Conservation (phyloP, 306 rosid species). For the Argentina anserina region DNA sequence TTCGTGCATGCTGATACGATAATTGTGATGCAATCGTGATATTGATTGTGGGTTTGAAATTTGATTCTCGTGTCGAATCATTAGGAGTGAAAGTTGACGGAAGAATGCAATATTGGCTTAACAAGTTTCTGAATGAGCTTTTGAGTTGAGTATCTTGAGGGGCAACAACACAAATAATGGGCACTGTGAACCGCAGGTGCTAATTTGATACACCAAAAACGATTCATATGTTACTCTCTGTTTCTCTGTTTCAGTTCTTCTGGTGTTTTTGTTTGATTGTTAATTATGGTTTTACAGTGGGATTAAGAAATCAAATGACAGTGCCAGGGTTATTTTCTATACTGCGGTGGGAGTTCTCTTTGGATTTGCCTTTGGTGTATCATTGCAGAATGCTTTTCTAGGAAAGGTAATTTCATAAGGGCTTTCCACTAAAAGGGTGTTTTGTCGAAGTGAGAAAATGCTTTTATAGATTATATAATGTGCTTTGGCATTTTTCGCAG, state of each 20-base stretch:
- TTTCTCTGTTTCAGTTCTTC: neutral
- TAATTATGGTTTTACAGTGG: slow-evolving; percentile 40
- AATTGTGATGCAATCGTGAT: neutral
- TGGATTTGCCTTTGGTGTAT: slow-evolving; percentile 77
- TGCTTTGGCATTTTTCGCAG: slow-evolving; percentile 49
- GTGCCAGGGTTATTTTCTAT: slow-evolving; percentile 50
- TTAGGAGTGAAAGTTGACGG: slow-evolving; percentile 11
- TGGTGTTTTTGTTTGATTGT: slow-evolving; percentile 12
- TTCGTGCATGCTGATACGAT: neutral
- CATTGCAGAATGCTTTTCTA: slow-evolving; percentile 56
- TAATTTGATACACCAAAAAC: neutral
- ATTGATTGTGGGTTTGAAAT: slow-evolving; percentile 7
- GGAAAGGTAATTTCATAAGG: slow-evolving; percentile 48
- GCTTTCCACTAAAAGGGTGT: neutral
- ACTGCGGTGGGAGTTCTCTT: slow-evolving; percentile 62
- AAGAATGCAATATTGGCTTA: slow-evolving; percentile 38
- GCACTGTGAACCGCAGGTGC: slow-evolving; percentile 49
- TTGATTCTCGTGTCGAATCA: slow-evolving; percentile 1
- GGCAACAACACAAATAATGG: slow-evolving; percentile 34
- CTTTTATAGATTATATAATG: slow-evolving; percentile 28
- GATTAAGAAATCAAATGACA: slow-evolving; percentile 56
- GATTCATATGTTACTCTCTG: neutral
- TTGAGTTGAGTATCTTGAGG: slow-evolving; percentile 35
- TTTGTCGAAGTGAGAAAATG: slow-evolving; percentile 1
- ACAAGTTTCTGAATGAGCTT: slow-evolving; percentile 29